phyloP scores from a whole-genome alignment of 805 yeast species.

The Ogataea zsoltii region DNA sequence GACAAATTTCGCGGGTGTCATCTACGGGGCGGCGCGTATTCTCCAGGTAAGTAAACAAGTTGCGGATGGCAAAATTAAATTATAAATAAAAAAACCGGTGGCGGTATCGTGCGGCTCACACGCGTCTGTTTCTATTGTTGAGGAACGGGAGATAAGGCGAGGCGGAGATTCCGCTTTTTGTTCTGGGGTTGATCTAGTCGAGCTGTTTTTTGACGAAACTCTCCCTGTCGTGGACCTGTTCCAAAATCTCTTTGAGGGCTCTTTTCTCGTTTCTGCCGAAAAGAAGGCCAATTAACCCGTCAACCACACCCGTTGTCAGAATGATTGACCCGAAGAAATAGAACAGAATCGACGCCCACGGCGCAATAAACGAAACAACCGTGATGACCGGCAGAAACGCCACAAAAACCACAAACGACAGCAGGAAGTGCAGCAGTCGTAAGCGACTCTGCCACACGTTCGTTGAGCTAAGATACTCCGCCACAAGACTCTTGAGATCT shows the following conservation, averaged over 20 bases:
- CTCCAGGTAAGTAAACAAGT: too few species aligned
- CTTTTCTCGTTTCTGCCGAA: constrained; percentile 83
- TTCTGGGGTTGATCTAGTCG: too few species aligned
- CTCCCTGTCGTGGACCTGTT: constrained; percentile 52
- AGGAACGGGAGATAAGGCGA: too few species aligned
- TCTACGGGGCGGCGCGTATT: too few species aligned
- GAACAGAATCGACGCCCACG: constrained; percentile 71
- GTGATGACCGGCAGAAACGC: constrained; percentile 56
- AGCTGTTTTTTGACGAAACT: not conserved
- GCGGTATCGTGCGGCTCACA: too few species aligned
- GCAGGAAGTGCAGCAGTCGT: constrained; percentile 64
- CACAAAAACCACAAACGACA: constrained; percentile 52
- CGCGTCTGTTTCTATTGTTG: too few species aligned
- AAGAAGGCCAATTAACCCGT: constrained; percentile 75
- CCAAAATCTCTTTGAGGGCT: constrained; percentile 71
- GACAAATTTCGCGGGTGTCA: too few species aligned
- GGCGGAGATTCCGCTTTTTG: too few species aligned
- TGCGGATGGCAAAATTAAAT: too few species aligned
- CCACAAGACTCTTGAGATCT: constrained; percentile 50
- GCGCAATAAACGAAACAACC: constrained; percentile 53
- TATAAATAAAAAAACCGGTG: too few species aligned
- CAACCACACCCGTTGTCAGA: constrained; percentile 64
- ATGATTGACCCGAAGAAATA: constrained; percentile 55
- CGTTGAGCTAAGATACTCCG: constrained; percentile 48
- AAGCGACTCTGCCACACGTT: constrained; percentile 60